A percentile compares a stretch with the other conserved stretches of the same genome.
phyloP scores from a whole-genome alignment of 169 alveolate species.

The Plasmodium vinckei region DNA sequence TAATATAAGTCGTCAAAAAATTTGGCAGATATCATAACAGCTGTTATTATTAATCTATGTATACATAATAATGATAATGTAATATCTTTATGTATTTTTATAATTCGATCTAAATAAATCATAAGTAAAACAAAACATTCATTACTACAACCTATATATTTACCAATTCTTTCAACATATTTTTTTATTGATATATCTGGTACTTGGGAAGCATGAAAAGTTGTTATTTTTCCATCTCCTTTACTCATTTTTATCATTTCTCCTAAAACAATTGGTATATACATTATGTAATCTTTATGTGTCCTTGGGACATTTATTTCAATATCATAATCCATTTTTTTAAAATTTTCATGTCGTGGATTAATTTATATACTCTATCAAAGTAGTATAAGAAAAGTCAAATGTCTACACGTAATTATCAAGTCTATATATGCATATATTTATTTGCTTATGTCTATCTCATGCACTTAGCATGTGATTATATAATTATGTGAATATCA shows the following conservation, averaged over 20 bases:
- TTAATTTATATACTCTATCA: too few relatives aligned
- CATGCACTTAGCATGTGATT: too few relatives aligned
- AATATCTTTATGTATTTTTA: slow-evolving; percentile 82
- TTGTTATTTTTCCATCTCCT: slow-evolving; percentile 83
- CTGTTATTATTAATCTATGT: slow-evolving; percentile 91
- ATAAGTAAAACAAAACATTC: slow-evolving; percentile 90
- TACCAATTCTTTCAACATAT: slow-evolving; percentile 88
- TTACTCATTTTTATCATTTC: slow-evolving; percentile 23
- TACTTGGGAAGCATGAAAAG: slow-evolving; percentile 89
- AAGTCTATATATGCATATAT: too few relatives aligned
- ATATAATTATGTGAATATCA: too few relatives aligned
- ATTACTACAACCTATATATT: slow-evolving; percentile 90
- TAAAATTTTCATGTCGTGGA: not conserved
- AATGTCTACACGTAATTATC: too few relatives aligned
- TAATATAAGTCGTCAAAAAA: slow-evolving; percentile 94
- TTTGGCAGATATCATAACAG: slow-evolving; percentile 93
- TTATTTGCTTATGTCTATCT: too few relatives aligned
- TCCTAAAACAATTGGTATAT: slow-evolving; percentile 43
- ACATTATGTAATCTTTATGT: slow-evolving; percentile 17
- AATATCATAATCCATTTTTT: slow-evolving; percentile 13
- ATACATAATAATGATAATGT: slow-evolving; percentile 86
- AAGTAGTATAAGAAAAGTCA: too few relatives aligned
- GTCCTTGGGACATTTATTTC: slow-evolving; percentile 65
- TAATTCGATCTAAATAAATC: slow-evolving; percentile 88
- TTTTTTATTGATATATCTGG: slow-evolving; percentile 90